Conservation (phyloP, 129 eudicot species). For the Deinandra increscens region DNA sequence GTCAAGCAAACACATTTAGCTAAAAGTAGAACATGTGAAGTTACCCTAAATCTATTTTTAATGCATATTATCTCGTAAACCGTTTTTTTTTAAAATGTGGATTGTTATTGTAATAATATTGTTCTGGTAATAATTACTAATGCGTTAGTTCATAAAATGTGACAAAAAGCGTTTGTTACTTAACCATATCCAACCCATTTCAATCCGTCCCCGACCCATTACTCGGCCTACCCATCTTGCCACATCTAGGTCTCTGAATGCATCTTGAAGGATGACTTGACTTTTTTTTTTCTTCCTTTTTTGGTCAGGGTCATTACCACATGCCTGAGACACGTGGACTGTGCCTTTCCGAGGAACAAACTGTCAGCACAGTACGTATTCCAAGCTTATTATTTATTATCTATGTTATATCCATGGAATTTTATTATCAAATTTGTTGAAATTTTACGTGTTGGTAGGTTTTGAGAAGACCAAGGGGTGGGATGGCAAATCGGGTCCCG, state of each 20-base stretch:
- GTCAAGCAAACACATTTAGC: neutral
- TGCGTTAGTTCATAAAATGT: neutral
- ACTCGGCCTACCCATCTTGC: neutral
- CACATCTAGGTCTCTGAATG: constrained; percentile 8
- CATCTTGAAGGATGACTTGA: constrained; percentile 4
- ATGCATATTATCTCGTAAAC: neutral
- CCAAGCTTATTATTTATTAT: neutral
- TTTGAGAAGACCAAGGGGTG: constrained; percentile 55
- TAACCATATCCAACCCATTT: neutral
- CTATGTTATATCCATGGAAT: neutral
- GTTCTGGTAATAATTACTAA: neutral
- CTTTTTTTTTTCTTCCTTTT: neutral
- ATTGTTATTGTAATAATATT: neutral
- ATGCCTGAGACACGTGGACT: constrained; percentile 88
- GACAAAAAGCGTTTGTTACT: neutral
- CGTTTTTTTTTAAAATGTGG: neutral
- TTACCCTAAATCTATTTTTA: neutral
- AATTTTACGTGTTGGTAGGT: constrained; percentile 32
- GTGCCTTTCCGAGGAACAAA: constrained; percentile 86
- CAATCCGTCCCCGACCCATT: neutral
- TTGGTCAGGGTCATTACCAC: constrained; percentile 72
- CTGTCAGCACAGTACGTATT: constrained; percentile 70
- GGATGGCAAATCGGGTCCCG: constrained; percentile 57
- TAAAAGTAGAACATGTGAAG: neutral
- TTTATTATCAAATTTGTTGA: neutral